Percentiles rank a stretch among this genome's conserved stretches.
phyloP scores from a whole-genome alignment of 2,329 filamentous ascomycete genomes.

The Aureobasidium sp. region DNA sequence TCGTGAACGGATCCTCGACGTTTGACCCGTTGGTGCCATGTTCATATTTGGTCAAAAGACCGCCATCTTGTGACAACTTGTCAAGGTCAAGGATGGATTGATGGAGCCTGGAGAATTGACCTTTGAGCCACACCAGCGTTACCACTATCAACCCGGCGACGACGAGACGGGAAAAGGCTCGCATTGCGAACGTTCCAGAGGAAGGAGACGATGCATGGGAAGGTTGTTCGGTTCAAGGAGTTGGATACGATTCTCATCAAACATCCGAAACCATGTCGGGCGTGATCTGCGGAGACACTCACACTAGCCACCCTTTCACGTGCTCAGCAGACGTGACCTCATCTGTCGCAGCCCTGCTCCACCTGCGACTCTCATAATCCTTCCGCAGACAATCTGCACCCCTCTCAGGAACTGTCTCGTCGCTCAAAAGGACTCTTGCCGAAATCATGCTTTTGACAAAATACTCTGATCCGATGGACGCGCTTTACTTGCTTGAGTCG shows the following conservation, averaged over 20 bases:
- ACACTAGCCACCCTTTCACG: too few species aligned
- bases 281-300: slow-evolving; percentile 1
- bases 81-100: background rate
- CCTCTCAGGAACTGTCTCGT: too few species aligned
- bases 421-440: too few species aligned
- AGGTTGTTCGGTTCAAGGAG: background rate
- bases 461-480: too few species aligned
- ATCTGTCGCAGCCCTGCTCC: background rate
- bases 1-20: background rate
- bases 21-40: background rate
- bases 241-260: background rate
- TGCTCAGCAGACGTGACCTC: too few species aligned
- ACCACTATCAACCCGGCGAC: background rate
- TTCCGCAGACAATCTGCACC: too few species aligned
- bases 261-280: slow-evolving; percentile 1
- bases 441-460: too few species aligned
- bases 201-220: background rate
- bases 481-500: too few species aligned
- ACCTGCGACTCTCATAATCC: too few species aligned
- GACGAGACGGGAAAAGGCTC: background rate
- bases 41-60: background rate
- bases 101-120: slow-evolving; percentile 4
- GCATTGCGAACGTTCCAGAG: background rate
- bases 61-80: background rate
- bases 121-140: slow-evolving; percentile 8